Base-by-base conservation (phyloP, 2,329 filamentous ascomycete species). In the Pseudogymnoascus sp. region DNA sequence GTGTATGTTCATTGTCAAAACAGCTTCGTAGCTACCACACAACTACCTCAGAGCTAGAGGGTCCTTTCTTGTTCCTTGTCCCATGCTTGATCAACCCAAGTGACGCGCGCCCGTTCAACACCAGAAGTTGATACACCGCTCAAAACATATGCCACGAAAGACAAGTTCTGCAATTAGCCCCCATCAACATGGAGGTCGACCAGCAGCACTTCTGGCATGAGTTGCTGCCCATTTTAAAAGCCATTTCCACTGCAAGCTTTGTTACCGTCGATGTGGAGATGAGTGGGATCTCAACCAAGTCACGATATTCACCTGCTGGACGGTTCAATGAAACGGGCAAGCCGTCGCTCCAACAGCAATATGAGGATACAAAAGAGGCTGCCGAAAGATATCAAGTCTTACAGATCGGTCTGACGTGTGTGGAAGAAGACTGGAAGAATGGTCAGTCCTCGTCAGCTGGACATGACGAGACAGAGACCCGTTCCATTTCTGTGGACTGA, bases 261-360 rank as follows among this genome's bases (percentile, higher is more conserved):
- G 81, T 89, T 11, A 77, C 85, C 2, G 77, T 89, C 63, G 86
- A 89, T 69, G 76, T 88, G 11, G 86, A 89, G 72, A 80, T 89
- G 52, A 88, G 85, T 12, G 86, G 86, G 2, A 85, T 89, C 2
- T 72, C 72, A 11, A 78, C 78, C 23, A 73, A 75, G 49, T 68
- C 69, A 12, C 70, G 69, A 62, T 66, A 69, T 62, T 65, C 64
- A 14, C 31, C 65, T 2, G 38, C 33, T 38, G 68, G 68, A 61
- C 72, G 72, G 38, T 69, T 66, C 33, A 67, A 70, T 11, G 72
- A 75, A 31, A 68, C 70, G 38, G 75, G 76, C 37, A 78, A 78
- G 63, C 78, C 78, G 33, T 80, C 79, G 2, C 73, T 89, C 1
- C 81, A 88, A 67, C 75, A 85, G 45, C 80, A 82, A 62, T 89